These are phyloP conservation scores for Ophiostoma quercus DNA, from an alignment of 2,329 filamentous ascomycete species.

Conservation along the genomic window DNA sequence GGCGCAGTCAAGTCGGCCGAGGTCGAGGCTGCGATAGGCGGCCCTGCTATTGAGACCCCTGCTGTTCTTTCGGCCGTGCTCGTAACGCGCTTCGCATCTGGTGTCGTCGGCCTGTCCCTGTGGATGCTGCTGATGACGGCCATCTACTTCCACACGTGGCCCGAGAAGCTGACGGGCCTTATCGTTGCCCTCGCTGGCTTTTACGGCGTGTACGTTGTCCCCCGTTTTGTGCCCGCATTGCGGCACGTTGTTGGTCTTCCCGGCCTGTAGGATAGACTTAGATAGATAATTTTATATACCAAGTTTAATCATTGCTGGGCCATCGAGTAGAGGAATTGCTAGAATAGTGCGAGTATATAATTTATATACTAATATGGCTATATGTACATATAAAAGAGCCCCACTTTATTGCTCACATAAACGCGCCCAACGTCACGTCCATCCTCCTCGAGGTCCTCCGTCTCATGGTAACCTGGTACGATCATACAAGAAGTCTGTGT, in stretches of 20 bases:
- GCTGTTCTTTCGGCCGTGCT: constrained; percentile 20
- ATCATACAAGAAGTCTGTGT: not conserved
- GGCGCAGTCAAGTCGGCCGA: constrained; percentile 58
- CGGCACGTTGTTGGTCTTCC: constrained; percentile 47
- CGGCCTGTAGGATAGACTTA: constrained; percentile 39
- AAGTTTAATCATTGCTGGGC: not conserved
- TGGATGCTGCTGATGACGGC: constrained; percentile 99
- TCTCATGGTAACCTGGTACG: not conserved
- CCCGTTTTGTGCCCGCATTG: constrained; percentile 45
- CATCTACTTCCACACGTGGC: constrained; percentile 97
- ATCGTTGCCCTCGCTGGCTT: constrained; percentile 44
- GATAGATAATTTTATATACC: not conserved
- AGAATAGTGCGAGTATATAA: not conserved
- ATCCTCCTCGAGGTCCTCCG: not conserved
- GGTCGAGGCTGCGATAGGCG: constrained; percentile 40
- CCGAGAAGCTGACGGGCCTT: constrained; percentile 71
- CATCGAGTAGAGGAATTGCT: not conserved
- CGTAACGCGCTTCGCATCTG: constrained; percentile 46
- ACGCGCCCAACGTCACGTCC: not conserved
- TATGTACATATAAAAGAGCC: not conserved
- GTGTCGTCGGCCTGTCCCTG: constrained; percentile 64
- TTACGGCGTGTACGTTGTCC: constrained; percentile 49
- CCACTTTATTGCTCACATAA: not conserved
- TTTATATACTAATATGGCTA: not conserved
- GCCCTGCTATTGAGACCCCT: constrained; percentile 28